phyloP scores from a whole-genome alignment of 2,329 filamentous ascomycete species.

The Stenocarpella maydis region DNA sequence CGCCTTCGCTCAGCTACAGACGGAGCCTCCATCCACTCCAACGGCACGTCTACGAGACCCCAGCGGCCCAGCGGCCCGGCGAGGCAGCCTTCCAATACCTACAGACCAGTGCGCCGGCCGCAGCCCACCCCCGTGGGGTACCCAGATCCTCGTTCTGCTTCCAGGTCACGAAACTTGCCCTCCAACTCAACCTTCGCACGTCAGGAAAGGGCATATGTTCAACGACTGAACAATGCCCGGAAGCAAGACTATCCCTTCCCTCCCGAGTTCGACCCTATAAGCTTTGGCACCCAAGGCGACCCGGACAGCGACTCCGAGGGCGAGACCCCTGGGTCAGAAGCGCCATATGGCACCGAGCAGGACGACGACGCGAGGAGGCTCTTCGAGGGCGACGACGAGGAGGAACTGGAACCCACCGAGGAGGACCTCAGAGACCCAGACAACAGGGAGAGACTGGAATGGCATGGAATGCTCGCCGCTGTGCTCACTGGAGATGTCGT shows the following conservation, averaged over 20 bases:
- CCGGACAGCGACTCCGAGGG: conserved; percentile 87
- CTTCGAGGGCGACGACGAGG: conserved; percentile 79
- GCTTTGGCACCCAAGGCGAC: conserved; percentile 51
- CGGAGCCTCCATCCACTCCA: conserved; percentile 43
- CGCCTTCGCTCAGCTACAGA: conserved; percentile 48
- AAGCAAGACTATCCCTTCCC: conserved; percentile 77
- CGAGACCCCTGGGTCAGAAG: conserved; percentile 86
- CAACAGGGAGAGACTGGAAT: conserved; percentile 91
- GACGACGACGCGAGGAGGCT: conserved; percentile 91
- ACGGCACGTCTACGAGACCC: conserved; percentile 53
- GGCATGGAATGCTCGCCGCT: conserved; percentile 97
- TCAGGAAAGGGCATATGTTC: conserved; percentile 94
- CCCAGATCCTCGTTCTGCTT: conserved; percentile 55
- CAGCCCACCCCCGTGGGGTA: conserved; percentile 47
- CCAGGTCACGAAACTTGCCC: conserved; percentile 59
- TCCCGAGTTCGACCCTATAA: conserved; percentile 33
- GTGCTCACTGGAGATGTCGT: conserved; percentile 97
- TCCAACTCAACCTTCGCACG: conserved; percentile 66
- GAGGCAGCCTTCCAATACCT: conserved; percentile 81
- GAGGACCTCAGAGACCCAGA: conserved; percentile 90
- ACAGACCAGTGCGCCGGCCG: conserved; percentile 71
- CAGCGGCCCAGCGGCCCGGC: conserved; percentile 74
- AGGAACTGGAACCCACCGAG: conserved; percentile 85
- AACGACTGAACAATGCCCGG: conserved; percentile 72
- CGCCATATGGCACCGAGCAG: conserved; percentile 69